Evolutionary conservation across 2,329 filamentous ascomycete genomes (phyloP).

Genomic region (Epichloe baconii): DNA sequence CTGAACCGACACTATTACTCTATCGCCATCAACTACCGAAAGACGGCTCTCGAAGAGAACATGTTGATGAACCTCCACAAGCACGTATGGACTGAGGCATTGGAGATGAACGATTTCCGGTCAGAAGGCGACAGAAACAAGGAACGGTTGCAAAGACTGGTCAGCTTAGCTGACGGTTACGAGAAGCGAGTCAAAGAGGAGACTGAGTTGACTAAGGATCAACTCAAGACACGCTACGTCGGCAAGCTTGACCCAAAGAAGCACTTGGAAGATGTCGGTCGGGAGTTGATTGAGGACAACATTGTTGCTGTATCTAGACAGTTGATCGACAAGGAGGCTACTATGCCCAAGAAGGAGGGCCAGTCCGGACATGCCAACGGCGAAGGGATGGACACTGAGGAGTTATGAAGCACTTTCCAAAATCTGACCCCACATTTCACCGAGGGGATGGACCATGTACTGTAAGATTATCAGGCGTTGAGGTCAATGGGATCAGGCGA

Average conservation of each 20-base stretch:
- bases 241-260: slow-evolving; percentile 99
- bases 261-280: slow-evolving; percentile 91
- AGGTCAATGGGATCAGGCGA: slow-evolving; percentile 14
- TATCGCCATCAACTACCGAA: slow-evolving; percentile 95
- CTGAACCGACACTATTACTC: slow-evolving; percentile 99
- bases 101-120: slow-evolving; percentile 94
- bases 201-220: slow-evolving; percentile 91
- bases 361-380: slow-evolving; percentile 39
- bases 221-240: slow-evolving; percentile 96
- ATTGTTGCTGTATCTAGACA: slow-evolving; percentile 96
- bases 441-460: slow-evolving; percentile 9
- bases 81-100: slow-evolving; percentile 95
- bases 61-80: slow-evolving; percentile 99
- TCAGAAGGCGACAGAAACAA: slow-evolving; percentile 75
- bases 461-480: slow-evolving; percentile 22
- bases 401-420: slow-evolving; percentile 11
- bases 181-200: slow-evolving; percentile 99
- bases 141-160: slow-evolving; percentile 76
- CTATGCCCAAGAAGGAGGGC: slow-evolving; percentile 61
- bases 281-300: slow-evolving; percentile 97
- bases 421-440: slow-evolving; percentile 8
- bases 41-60: slow-evolving; percentile 95
- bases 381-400: slow-evolving; percentile 58
- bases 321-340: slow-evolving; percentile 99
- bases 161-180: slow-evolving; percentile 84